These are phyloP conservation scores for Plasmodium yoelii DNA, from an alignment of 169 alveolate genomes.

Conservation along the genomic window DNA sequence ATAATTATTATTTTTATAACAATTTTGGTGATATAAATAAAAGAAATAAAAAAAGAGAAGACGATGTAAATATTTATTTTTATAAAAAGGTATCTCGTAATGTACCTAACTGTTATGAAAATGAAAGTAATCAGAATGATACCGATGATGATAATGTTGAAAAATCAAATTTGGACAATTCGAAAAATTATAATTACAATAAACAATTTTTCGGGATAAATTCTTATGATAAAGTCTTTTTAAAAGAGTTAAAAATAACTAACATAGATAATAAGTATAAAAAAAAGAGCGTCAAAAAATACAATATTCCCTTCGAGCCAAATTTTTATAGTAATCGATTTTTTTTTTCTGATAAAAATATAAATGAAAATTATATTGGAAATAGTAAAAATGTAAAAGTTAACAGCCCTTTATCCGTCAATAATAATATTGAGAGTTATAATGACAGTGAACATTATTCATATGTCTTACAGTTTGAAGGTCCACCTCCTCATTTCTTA, in stretches of 20 bases:
- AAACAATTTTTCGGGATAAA: slow-evolving; percentile 23
- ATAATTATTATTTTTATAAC: slow-evolving; percentile 44
- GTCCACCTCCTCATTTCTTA: slow-evolving; percentile 73
- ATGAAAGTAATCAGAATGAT: slow-evolving; percentile 13
- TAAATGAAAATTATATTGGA: slow-evolving; percentile 14
- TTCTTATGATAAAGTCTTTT: slow-evolving; percentile 47
- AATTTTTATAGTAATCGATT: slow-evolving; percentile 62
- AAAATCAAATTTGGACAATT: slow-evolving; percentile 1
- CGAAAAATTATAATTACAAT: slow-evolving; percentile 20
- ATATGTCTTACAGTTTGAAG: slow-evolving; percentile 60
- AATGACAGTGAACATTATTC: slow-evolving; percentile 4
- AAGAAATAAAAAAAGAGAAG: slow-evolving; percentile 22
- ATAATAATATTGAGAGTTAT: slow-evolving; percentile 19
- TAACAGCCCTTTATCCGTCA: slow-evolving; percentile 24
- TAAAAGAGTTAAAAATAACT: slow-evolving; percentile 41
- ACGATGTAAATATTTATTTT: slow-evolving; percentile 14
- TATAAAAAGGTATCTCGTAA: slow-evolving; percentile 47
- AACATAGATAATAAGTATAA: slow-evolving; percentile 25
- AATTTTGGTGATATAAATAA: slow-evolving; percentile 39
- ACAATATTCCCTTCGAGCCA: slow-evolving; percentile 69
- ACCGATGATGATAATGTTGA: background rate
- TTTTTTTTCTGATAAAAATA: slow-evolving; percentile 59
- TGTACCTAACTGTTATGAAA: slow-evolving; percentile 24
- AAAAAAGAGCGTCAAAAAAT: slow-evolving; percentile 37
- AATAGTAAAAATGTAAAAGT: slow-evolving; percentile 21